Evolutionary conservation across 805 yeast species (phyloP).

Genomic region (Isabelozyma gotoi): DNA sequence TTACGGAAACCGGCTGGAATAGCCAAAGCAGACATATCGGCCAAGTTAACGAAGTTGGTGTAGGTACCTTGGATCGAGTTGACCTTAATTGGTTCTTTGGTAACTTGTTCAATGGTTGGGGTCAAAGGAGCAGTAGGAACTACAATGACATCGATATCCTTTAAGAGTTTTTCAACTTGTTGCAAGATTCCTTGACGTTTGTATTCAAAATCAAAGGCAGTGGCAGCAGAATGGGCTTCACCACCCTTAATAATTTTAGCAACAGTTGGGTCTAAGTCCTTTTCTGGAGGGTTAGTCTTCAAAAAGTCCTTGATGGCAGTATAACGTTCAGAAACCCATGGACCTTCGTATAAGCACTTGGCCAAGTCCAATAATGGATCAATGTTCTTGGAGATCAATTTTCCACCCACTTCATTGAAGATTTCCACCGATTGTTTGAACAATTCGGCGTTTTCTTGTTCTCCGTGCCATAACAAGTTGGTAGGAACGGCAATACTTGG

Average conservation of each 20-base stretch:
- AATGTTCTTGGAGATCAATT: slow-evolving; percentile 65
- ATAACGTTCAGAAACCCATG: slow-evolving; percentile 98
- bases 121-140: slow-evolving; percentile 95
- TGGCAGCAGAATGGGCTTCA: slow-evolving; percentile 74
- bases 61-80: slow-evolving; percentile 97
- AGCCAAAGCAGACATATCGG: slow-evolving; percentile 89
- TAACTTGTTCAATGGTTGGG: slow-evolving; percentile 75
- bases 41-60: slow-evolving; percentile 94
- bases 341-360: slow-evolving; percentile 87
- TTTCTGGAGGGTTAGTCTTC: slow-evolving; percentile 65
- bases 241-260: slow-evolving; percentile 74
- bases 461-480: slow-evolving; percentile 76
- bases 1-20: slow-evolving; percentile 86
- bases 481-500: slow-evolving; percentile 79
- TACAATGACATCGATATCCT: slow-evolving; percentile 68
- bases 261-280: slow-evolving; percentile 83
- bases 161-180: slow-evolving; percentile 53
- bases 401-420: slow-evolving; percentile 45
- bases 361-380: slow-evolving; percentile 78
- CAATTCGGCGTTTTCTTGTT: slow-evolving; percentile 69
- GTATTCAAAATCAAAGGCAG: slow-evolving; percentile 83
- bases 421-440: slow-evolving; percentile 59
- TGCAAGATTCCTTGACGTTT: slow-evolving; percentile 79
- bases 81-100: slow-evolving; percentile 72
- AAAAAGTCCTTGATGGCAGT: slow-evolving; percentile 77